Base-by-base conservation (phyloP, 768 basidiomycete species). In the Phylloporus arenicola region DNA sequence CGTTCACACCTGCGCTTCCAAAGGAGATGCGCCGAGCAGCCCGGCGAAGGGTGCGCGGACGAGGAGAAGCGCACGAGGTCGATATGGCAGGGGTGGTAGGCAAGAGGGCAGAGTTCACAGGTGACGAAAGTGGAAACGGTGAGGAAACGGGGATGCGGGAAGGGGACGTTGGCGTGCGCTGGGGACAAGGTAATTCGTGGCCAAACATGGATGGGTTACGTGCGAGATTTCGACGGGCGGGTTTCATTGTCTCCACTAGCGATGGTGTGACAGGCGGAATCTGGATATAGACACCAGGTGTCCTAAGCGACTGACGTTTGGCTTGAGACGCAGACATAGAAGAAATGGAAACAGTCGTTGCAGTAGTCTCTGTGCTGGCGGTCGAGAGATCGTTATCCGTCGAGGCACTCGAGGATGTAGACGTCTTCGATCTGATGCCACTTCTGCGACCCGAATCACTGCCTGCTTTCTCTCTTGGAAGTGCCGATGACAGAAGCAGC, bases 201-300 rank as follows among this genome's bases (percentile, higher is more conserved):
- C 83, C 86, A 56, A 85, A 78, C 58, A 83, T 83, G 58, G 79
- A 83, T 30, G 82, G 82, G 54, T 82, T 84, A 47, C 79, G 76
- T 56, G 75, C 73, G 30, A 76, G 61, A 56, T 78, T 82, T 72
- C 72, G 58, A 64, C 60, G 57, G 57, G 56, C 52, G 51, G 59
- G 47, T 56, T 68, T 63, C 57, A 70, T 69, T 49, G 59, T 57
- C 48, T 61, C 60, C 24, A 33, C 48, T 27, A 47, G 44, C 33
- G 54, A 52, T 13, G 56, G 56, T 6, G 41, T 37, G 43, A 53
- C 44, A 56, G 61, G 54, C 27, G 54, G 61, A 29, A 60, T 52
- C 51, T 67, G 65, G 27, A 54, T 25, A 44, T 43, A 47, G 31
- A 51, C 6, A 22, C 30, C 47, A 4, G 45, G 39, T 45, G 49